Base-by-base conservation (phyloP, 2,329 filamentous ascomycete genomes). In the Fusarium sp. region DNA sequence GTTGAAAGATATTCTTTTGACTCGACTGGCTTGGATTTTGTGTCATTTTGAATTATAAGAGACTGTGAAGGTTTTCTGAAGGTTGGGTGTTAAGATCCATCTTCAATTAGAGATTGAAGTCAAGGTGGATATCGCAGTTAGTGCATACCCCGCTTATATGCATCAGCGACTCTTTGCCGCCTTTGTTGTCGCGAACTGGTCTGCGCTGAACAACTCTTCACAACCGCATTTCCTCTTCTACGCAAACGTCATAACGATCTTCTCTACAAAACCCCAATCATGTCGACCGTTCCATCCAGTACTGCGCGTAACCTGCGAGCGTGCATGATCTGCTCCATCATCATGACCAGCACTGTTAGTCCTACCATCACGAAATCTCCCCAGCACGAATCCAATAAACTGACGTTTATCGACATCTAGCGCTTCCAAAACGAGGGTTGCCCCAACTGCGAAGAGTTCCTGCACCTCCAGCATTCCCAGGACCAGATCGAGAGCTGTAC, bases 261-360 rank as follows among this genome's bases (percentile, higher is more conserved):
- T 13, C 25, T 16, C 30, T 40, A 24, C 38, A 24, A 32, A 41
- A 27, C 12, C 22, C 25, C 44, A 54, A 51, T 11, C 30, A 85
- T 85, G 83, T 81, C 75, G 18, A 72, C 74, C 18, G 91, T 94
- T 67, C 83, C 92, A 18, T 87, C 92, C 9, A 87, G 85, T 79
- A 92, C 96, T 82, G 90, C 92, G 84, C 93, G 94, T 82, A 91
- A 93, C 80, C 88, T 97, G 74, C 94, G 96, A 82, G 96, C 96
- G 77, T 99, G 96, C 86, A 98, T 99, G 94, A 94, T 98, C 74
- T 99, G 96, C 88, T 95, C 94, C 58, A 92, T 98, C 78, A 93
- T 98, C 71, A 94, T 95, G 85, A 91, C 92, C 66, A 90, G 91
- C 77, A 86, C 86, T 72, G 92, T 94, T 84, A 74, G 87, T 79